Evolutionary conservation across 208 protist species (phyloP), one percentile per base, ranked within the genome.

Genomic region (Leishmania mexicana): DNA sequence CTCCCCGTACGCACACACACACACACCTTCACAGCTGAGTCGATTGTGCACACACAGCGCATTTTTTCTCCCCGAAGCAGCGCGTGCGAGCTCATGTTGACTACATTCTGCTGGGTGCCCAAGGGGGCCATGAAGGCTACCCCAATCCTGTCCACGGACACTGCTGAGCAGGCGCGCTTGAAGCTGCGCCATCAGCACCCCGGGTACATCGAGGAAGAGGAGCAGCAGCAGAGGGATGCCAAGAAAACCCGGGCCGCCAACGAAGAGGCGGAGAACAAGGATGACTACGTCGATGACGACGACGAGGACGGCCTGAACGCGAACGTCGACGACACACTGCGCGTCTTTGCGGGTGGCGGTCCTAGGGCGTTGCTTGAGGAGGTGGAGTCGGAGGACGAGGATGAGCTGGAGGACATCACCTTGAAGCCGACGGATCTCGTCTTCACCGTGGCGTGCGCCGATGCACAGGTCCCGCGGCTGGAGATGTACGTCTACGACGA

Each of bases 401-500:
- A 99, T 35, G 96, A 99, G 62, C 84, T 98, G 24, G 94, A 98
- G 64, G 95, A 99, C 75, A 91, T 83, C 15, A 94, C 88, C 53
- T 92, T 98, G 64, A 99, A 99, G 49, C 97, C 98, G 62, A 96
- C 98, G 53, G 96, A 97, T 80, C 87, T 97, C 38, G 89, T 96
- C 57, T 96, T 97, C 68, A 75, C 85, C 40, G 87, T 91, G 19
- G 89, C 90, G 24, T 78, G 81, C 57, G 93, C 94, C 31, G 95
- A 96, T 84, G 28, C 89, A 11, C 64, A 96, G 92, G 83, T 87
- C 65, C 87, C 96, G 65, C 79, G 98, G 75, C 75, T 99, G 70
- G 97, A 99, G 92, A 85, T 99, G 49, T 96, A 98, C 84, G 93
- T 99, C 4, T 99, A 99, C 90, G 98, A 99, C 83, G 95, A 98